Evolutionary conservation across 768 basidiomycete species (phyloP), one percentile per base, ranked within the genome.

Genomic region (Termitomyces sp.): DNA sequence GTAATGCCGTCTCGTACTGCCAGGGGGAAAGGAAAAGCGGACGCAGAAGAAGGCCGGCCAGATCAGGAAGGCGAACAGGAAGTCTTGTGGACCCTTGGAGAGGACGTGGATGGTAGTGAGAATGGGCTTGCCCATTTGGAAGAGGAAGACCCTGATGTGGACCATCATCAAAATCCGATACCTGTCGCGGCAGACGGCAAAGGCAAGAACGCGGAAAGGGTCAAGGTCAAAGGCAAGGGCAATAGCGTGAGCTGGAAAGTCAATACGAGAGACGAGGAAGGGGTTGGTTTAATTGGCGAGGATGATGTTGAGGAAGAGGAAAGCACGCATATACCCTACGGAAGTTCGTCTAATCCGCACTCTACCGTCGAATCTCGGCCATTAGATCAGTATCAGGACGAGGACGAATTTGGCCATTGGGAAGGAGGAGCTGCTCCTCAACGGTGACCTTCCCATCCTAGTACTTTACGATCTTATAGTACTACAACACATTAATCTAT

Each of bases 71-170:
- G 70, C 1, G 78, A 77, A 59, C 73, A 75, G 30, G 75, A 80
- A 7, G 78, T 76, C 18, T 65, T 87, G 42, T 93, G 91, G 91
- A 80, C 86, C 48, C 77, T 93, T 2, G 89, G 91, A 2, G 84
- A 76, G 24, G 88, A 86, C 57, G 89, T 89, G 52, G 84, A 85
- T 5, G 88, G 34, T 18, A 9, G 84, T 6, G 88, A 15, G 45
- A 33, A 55, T 30, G 60, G 55, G 34, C 54, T 41, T 16, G 52
- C 24, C n/a, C 33, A 74, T 24, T 63, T 51, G 42, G 74, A 76
- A 30, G 75, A 70, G 6, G 79, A 80, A 33, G 78, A 78, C 42
- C 76, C 75, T 18, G 76, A 80, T 60, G 68, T 73, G 22, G 75
- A 79, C 51, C 77, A 78, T 53, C 72, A 77, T 59, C 76, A 78